Evolutionary conservation across 768 basidiomycete species (phyloP), one percentile per base, ranked within the genome.

Genomic region (Suillus decipiens): DNA sequence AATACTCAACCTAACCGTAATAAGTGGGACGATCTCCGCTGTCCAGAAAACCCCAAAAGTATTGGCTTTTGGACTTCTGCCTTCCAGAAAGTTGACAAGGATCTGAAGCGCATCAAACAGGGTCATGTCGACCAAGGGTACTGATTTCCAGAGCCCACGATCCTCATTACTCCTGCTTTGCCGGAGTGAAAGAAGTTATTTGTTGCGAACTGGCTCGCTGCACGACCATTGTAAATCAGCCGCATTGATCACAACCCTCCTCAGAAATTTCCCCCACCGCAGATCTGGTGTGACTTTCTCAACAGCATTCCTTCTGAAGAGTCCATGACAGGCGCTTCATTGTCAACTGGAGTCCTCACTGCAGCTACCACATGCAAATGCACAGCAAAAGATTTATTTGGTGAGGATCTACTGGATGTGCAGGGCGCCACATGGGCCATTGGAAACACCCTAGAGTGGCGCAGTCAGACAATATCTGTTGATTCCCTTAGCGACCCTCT

Each of bases 201-300:
- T n/a, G n/a, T n/a, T n/a, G n/a, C n/a, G n/a, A n/a, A n/a, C n/a
- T n/a, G n/a, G n/a, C n/a, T n/a, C n/a, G n/a, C n/a, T n/a, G n/a
- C n/a, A n/a, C n/a, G n/a, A n/a, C n/a, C n/a, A n/a, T n/a, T n/a
- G n/a, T n/a, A n/a, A n/a, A n/a, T n/a, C n/a, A n/a, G n/a, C n/a
- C n/a, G n/a, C n/a, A n/a, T n/a, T n/a, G 39, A 68, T 34, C 61
- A 62, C 11, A 14, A 59, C n/a, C 60, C 47, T 5, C 63, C 47
- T 1, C 10, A 58, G 5, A 10, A 24, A 31, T 66, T 64, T 36
- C 67, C 57, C 1, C 19, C 28, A 0, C 47, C 63, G 10, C 63
- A 68, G 9, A n/a, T 45, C 41, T 63, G 67, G 65, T 33, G 59
- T 9, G 57, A 66, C 1, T 63, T 63, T 43, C 64, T 66, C 11